Percentiles rank a stretch among this genome's conserved stretches.
These are phyloP conservation scores for Termitomyces sp. DNA, from an alignment of 768 basidiomycete species.

Conservation along the genomic window DNA sequence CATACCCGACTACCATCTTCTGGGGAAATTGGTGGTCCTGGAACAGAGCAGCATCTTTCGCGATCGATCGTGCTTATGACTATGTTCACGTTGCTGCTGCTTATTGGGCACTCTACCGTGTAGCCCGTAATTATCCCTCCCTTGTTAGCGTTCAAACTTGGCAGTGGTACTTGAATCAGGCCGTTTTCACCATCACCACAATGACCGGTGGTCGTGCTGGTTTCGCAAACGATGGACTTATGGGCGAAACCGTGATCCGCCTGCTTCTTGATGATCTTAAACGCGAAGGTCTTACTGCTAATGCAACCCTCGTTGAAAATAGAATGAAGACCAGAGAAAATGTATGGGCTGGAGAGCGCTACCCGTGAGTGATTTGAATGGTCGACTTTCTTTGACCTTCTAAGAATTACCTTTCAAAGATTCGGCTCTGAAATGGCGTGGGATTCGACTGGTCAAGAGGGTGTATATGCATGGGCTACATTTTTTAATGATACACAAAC, in stretches of 20 bases:
- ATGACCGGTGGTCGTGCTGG: slow-evolving; percentile 44
- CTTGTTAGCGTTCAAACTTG: slow-evolving; percentile 42
- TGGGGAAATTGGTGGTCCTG: slow-evolving; percentile 58
- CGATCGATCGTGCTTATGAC: slow-evolving; percentile 48
- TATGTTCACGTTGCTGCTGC: slow-evolving; percentile 43
- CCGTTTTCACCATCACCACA: slow-evolving; percentile 38
- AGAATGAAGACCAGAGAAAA: slow-evolving; percentile 41
- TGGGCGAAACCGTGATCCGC: slow-evolving; percentile 52
- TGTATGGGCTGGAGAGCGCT: slow-evolving; percentile 42
- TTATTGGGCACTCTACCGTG: slow-evolving; percentile 54
- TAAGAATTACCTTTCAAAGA: slow-evolving; percentile 19
- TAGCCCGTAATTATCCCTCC: slow-evolving; percentile 50
- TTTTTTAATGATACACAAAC: slow-evolving; percentile 50
- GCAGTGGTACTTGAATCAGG: slow-evolving; percentile 56
- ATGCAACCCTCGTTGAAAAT: slow-evolving; percentile 40
- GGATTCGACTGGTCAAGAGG: slow-evolving; percentile 54
- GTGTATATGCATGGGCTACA: slow-evolving; percentile 48
- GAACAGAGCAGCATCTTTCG: slow-evolving; percentile 42
- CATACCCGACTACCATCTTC: slow-evolving; percentile 40
- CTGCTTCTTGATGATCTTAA: slow-evolving; percentile 44
- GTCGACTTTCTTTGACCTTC: not conserved
- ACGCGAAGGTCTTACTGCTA: slow-evolving; percentile 43
- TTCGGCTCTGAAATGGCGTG: slow-evolving; percentile 60
- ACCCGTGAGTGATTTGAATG: slow-evolving; percentile 33
- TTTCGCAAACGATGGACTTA: slow-evolving; percentile 41